Base-by-base conservation (phyloP, 352 stramenopile species). In the Blastocystis sp. region DNA sequence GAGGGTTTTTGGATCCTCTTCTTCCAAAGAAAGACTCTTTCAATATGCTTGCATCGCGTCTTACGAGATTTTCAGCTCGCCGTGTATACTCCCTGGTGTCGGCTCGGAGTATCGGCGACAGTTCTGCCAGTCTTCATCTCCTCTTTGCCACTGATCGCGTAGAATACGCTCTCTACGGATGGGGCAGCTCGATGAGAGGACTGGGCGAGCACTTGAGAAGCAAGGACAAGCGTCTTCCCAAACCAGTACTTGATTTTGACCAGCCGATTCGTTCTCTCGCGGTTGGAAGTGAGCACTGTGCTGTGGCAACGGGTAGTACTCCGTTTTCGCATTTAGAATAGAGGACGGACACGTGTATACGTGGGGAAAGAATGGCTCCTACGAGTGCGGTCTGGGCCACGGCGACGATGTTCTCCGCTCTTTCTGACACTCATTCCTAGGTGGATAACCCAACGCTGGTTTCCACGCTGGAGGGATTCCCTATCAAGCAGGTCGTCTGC, bases 101-200 rank as follows among this genome's bases (percentile, higher is more conserved):
- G 2, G 21, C 45, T 21, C 54, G 71, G 9, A 54, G 10, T 24
- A 63, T 81, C 40, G 45, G 71, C 28, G 71, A 81, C 24, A 28
- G n/a, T 7, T 34, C 71, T 42, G n/a, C 43, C 6, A 81, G 71
- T 81, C 40, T 3, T 11, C n/a, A 63, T 19, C 43, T 54, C 10
- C 14, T 64, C 19, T n/a, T 68, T 45, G 17, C 24, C 9, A 2
- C 17, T 24, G 38, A 40, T 28, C 19, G 7, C 6, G 61, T 38
- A 81, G 71, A 81, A 81, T 81, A 68, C 66, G 71, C 71, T 38
- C 24, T 81, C 14, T 81, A 81, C 24, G 40, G 52, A 28, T 81
- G 71, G 71, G 71, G 71, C 17, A n/a, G 24, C 17, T 71, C 64
- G 4, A 71, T 71, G 17, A 71, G 6, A 38, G 64, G 64, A 43